A percentile compares a stretch with the other conserved stretches of the same genome.
Evolutionary conservation across 306 rosid genomes (phyloP).

Genomic region (Malus asiatica): DNA sequence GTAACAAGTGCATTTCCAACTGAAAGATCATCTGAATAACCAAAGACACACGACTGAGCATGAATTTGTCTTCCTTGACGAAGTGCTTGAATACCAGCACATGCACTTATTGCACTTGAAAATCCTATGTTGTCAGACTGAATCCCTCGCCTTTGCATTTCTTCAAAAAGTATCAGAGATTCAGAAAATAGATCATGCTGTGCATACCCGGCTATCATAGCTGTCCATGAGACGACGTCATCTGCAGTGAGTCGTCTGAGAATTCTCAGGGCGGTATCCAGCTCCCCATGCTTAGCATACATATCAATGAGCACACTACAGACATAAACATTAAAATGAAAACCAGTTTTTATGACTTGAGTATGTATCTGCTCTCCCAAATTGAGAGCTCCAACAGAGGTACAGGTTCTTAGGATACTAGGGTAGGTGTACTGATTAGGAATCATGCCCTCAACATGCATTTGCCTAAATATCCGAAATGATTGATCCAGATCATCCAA

Average conservation of each 20-base stretch:
- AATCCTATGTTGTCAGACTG: conserved; percentile 68
- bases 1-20: conserved; percentile 76
- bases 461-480: conserved; percentile 53
- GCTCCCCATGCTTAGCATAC: conserved; percentile 75
- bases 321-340: conserved; percentile 66
- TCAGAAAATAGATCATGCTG: conserved; percentile 56
- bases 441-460: conserved; percentile 66
- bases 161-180: conserved; percentile 64
- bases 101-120: conserved; percentile 79
- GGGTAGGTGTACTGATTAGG: conserved; percentile 90
- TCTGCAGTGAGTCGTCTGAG: conserved; percentile 48
- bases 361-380: conserved; percentile 80
- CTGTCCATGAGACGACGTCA: conserved; percentile 82
- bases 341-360: conserved; percentile 71
- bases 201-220: conserved; percentile 83
- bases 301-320: conserved; percentile 83
- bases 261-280: conserved; percentile 54
- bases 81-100: conserved; percentile 71
- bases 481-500: conserved; percentile 53
- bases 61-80: conserved; percentile 76
- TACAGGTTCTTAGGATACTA: conserved; percentile 75
- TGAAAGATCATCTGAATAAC: conserved; percentile 64
- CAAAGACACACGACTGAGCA: conserved; percentile 60
- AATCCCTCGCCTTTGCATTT: conserved; percentile 64
- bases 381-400: conserved; percentile 58